Percentiles rank a stretch among this genome's conserved stretches.
Conservation (phyloP, 2,329 filamentous ascomycete species). For the Arachnomyces sp. region DNA sequence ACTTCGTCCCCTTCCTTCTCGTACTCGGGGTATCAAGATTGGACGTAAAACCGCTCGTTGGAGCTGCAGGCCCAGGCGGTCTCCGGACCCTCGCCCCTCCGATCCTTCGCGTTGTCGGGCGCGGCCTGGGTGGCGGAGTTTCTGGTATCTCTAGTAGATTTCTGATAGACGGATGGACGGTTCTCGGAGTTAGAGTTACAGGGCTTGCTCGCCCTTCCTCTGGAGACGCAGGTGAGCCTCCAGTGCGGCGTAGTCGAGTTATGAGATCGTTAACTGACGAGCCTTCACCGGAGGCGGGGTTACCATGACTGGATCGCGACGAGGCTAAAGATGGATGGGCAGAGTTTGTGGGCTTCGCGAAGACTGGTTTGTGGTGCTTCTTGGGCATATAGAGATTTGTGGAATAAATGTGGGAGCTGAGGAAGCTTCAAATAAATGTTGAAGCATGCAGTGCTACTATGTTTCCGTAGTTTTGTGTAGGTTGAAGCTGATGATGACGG, state of each 20-base stretch:
- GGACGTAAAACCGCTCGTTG: constrained; percentile 36
- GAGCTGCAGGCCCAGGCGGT: constrained; percentile 38
- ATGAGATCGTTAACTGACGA: constrained; percentile 41
- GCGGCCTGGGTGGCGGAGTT: constrained; percentile 34
- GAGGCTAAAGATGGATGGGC: constrained; percentile 32
- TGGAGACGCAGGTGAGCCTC: constrained; percentile 19
- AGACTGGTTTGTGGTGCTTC: constrained; percentile 33
- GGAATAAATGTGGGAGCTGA: not conserved
- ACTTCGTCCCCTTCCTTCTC: too few species aligned
- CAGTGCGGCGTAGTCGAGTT: constrained; percentile 37
- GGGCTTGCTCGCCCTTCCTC: constrained; percentile 14
- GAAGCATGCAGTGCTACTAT: too few species aligned
- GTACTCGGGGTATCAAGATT: constrained; percentile 2
- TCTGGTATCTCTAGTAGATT: constrained; percentile 38
- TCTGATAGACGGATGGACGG: constrained; percentile 39
- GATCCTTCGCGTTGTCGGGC: constrained; percentile 26
- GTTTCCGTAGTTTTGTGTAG: too few species aligned
- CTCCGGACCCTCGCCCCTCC: constrained; percentile 27
- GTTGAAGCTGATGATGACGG: too few species aligned
- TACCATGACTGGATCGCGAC: constrained; percentile 16
- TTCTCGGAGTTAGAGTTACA: constrained; percentile 22
- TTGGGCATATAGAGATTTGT: constrained; percentile 36
- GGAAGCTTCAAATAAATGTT: not conserved
- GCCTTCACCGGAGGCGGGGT: constrained; percentile 17
- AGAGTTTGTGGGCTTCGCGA: constrained; percentile 33